phyloP scores from a whole-genome alignment of 2,329 filamentous ascomycete species.

The Ascochyta clinopodiicola region DNA sequence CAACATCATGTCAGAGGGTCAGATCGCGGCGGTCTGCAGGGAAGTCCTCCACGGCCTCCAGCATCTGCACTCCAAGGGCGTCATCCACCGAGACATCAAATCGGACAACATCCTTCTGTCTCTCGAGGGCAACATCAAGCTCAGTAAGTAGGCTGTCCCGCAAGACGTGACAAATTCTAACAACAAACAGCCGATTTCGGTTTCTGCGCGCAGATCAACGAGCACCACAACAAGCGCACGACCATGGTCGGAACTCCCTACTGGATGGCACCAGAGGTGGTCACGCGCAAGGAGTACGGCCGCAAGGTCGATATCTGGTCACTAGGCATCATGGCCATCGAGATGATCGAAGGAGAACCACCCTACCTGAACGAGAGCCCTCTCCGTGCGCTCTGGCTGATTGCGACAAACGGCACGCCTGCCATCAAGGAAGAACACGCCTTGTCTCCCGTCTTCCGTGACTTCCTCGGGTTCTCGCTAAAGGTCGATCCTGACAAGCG shows the following conservation, averaged over 20 bases:
- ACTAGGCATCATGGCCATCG: constrained; percentile 98
- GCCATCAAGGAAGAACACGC: constrained; percentile 91
- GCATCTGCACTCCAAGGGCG: constrained; percentile 94
- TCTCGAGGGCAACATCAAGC: constrained; percentile 93
- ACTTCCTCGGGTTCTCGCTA: constrained; percentile 90
- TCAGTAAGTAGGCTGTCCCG: constrained; percentile 68
- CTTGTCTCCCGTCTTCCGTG: constrained; percentile 80
- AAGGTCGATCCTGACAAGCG: constrained; percentile 98
- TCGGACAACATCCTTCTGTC: constrained; percentile 97
- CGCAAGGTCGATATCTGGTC: constrained; percentile 99
- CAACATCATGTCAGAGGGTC: constrained; percentile 98
- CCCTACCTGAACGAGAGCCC: constrained; percentile 96
- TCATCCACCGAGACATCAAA: constrained; percentile 99
- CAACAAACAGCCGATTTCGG: constrained; percentile 82
- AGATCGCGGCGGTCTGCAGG: constrained; percentile 93
- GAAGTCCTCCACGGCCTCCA: constrained; percentile 92
- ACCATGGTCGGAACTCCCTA: constrained; percentile 99
- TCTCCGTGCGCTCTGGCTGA: constrained; percentile 89
- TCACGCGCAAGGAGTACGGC: constrained; percentile 96
- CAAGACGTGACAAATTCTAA: constrained; percentile 2
- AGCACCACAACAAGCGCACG: constrained; percentile 94
- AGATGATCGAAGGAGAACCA: constrained; percentile 99
- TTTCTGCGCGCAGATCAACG: constrained; percentile 98
- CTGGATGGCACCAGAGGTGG: constrained; percentile 99
- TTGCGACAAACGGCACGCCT: constrained; percentile 95